Evolutionary conservation across 2,329 filamentous ascomycete species (phyloP), one percentile per base, ranked within the genome.

Genomic region (Trichoderma guizhouense): DNA sequence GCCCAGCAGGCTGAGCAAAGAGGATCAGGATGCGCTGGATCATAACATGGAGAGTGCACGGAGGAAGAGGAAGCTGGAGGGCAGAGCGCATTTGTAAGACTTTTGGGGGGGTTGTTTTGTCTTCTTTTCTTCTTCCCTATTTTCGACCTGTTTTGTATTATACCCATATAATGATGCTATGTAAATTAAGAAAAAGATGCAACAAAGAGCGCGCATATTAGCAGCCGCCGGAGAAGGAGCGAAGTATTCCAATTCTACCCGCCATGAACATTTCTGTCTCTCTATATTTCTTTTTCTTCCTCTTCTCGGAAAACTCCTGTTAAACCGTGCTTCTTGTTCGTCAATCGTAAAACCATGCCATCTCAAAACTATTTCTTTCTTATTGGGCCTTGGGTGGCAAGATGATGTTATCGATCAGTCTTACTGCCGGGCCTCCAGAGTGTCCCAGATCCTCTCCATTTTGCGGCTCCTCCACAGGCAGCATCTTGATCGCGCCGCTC

Each of bases 361-460:
- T 24, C 39, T 34, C 14, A 26, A 12, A 26, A 12, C 5, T 11
- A 2, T 1, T 9, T 12, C 34, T 9, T 9, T 28, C 21, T 51
- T 66, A 66, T 34, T 72, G 74, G 0, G 87, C 84, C 76, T 86
- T 83, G 7, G 75, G 71, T 55, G 69, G 47, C 39, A 95, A 80
- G 69, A 97, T 91, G 75, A 98, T 91, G 78, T 99, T 99, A 79
- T 99, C 96, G 80, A 99, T 98, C 81, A 99, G 83, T 73, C 96
- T 87, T 62, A 99, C 96, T 1, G 90, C 80, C 18, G 93, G 93
- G 1, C 91, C 91, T 4, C 90, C 91, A 70, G 88, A 87, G 73
- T 89, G 89, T 4, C 94, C 94, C 30, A 95, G 81, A 75, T 94
- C 90, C 80, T 98, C 95, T 0, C 88, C 92, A 7, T 89, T 83